phyloP scores from a whole-genome alignment of 2,329 filamentous ascomycete species.

The Hypoxylon sp. region DNA sequence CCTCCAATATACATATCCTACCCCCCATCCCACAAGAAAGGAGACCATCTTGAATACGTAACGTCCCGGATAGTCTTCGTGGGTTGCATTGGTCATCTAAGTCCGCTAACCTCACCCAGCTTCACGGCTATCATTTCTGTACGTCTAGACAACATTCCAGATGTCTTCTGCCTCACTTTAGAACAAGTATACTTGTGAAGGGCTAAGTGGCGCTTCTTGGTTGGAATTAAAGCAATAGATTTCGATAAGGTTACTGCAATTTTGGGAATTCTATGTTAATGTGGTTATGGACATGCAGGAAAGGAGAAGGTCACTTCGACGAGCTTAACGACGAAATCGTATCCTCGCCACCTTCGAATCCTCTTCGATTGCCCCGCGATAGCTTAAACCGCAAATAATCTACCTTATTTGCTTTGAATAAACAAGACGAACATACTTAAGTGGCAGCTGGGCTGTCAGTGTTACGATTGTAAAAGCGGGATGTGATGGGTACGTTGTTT shows the following conservation, averaged over 20 bases:
- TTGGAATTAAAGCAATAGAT: slow-evolving; percentile 12
- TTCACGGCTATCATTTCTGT: slow-evolving; percentile 34
- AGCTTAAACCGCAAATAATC: slow-evolving; percentile 29
- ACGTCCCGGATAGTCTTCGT: slow-evolving; percentile 32
- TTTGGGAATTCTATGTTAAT: slow-evolving; percentile 44
- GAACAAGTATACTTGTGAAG: slow-evolving; percentile 24
- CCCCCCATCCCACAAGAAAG: slow-evolving; percentile 24
- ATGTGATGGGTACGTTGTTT: slow-evolving; percentile 53
- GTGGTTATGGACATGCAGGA: slow-evolving; percentile 36
- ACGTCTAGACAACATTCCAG: slow-evolving; percentile 28
- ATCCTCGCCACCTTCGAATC: slow-evolving; percentile 29
- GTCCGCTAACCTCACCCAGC: slow-evolving; percentile 25
- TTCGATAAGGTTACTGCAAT: slow-evolving; percentile 32
- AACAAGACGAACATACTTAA: slow-evolving; percentile 30
- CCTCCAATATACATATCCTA: slow-evolving; percentile 17
- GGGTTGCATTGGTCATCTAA: slow-evolving; percentile 46
- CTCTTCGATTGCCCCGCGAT: slow-evolving; percentile 30
- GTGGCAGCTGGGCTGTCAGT: slow-evolving; percentile 47
- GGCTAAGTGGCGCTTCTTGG: slow-evolving; percentile 36
- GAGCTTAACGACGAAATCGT: slow-evolving; percentile 29
- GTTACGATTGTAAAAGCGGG: slow-evolving; percentile 46
- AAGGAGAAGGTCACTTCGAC: slow-evolving; percentile 39
- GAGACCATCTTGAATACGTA: slow-evolving; percentile 40
- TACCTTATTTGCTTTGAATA: slow-evolving; percentile 21
- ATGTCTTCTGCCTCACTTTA: slow-evolving; percentile 14